phyloP scores from a whole-genome alignment of 2,329 filamentous ascomycete species.

The Byssoonygena ceratinophila region DNA sequence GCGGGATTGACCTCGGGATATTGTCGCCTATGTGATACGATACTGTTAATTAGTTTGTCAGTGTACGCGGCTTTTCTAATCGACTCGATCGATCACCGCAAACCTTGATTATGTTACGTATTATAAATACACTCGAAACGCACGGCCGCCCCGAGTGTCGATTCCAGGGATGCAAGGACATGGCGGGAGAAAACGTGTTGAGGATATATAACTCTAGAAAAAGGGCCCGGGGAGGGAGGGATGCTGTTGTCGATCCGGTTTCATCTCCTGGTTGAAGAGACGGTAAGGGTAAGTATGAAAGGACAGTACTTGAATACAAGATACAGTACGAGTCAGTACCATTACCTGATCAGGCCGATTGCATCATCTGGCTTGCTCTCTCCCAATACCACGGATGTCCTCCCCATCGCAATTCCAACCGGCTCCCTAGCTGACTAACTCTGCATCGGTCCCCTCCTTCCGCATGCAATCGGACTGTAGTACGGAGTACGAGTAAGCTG shows the following conservation, averaged over 20 bases:
- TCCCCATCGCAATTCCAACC: background rate
- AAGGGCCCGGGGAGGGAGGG: too few species aligned
- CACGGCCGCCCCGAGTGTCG: background rate
- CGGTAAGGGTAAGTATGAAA: too few species aligned
- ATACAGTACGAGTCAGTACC: too few species aligned
- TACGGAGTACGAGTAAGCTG: background rate
- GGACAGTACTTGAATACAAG: too few species aligned
- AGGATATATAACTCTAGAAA: background rate
- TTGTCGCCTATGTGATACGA: too few species aligned
- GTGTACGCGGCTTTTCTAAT: too few species aligned
- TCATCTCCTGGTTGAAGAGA: background rate
- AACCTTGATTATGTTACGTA: too few species aligned
- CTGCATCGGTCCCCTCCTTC: background rate
- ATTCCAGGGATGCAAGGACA: background rate
- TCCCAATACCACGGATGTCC: conserved; percentile 1
- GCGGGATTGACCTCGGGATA: too few species aligned
- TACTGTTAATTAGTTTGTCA: too few species aligned
- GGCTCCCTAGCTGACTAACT: background rate
- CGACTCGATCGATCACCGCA: too few species aligned
- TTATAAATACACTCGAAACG: too few species aligned
- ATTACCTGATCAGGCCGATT: conserved; percentile 2
- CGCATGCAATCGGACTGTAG: background rate
- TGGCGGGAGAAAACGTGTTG: background rate
- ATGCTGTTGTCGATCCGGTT: background rate
- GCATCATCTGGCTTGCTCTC: background rate